Evolutionary conservation across 73 alveolate genomes (phyloP).

Genomic region (Stentor roeselii): DNA sequence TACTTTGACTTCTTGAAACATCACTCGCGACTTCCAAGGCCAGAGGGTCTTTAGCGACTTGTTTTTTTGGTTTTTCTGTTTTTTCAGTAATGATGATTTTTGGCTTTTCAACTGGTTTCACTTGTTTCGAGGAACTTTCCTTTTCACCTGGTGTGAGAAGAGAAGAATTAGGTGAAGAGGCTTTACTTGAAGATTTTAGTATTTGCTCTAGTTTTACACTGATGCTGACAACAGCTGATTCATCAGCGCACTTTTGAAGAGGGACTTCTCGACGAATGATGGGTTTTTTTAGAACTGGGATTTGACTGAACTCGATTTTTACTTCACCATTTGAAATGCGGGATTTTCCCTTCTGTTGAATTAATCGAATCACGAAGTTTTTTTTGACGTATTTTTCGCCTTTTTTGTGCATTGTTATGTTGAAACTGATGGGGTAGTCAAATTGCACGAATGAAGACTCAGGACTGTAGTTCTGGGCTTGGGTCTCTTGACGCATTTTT

Average conservation of each 20-base stretch:
- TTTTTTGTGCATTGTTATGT: neutral
- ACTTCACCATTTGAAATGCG: neutral
- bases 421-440: neutral
- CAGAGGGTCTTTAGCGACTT: neutral
- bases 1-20: neutral
- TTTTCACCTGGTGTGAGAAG: neutral
- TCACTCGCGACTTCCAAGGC: neutral
- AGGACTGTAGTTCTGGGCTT: neutral
- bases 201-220: neutral
- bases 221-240: neutral
- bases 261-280: constrained; percentile 9
- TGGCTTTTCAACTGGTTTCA: neutral
- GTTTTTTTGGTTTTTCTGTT: neutral
- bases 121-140: neutral
- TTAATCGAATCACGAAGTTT: neutral
- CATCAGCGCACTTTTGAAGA: neutral
- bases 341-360: neutral
- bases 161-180: neutral
- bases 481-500: neutral
- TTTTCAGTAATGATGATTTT: neutral
- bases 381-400: neutral
- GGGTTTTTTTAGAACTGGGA: neutral
- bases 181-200: neutral
- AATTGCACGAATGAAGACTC: neutral
- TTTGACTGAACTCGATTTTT: neutral